Evolutionary conservation across 768 basidiomycete species (phyloP), one percentile per base, ranked within the genome.

Genomic region (Coprinellus aureogranulatus): DNA sequence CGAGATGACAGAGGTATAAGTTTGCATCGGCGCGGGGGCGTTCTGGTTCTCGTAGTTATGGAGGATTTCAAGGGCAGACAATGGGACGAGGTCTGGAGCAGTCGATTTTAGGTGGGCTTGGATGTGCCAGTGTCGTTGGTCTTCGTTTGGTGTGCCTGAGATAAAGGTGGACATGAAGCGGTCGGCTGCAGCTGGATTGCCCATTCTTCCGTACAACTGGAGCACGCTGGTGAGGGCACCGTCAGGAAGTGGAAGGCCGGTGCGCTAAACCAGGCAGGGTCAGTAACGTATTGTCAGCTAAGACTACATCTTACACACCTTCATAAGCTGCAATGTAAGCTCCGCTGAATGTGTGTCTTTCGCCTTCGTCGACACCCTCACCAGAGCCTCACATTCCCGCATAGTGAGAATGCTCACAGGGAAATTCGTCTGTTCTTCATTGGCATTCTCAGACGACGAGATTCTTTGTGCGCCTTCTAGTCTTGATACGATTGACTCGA

Each of bases 41-140:
- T 78, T 80, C 53, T 80, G 75, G 2, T 70, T 66, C 72, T 97
- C 95, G 68, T 91, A 92, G 1, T 76, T 65, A 60, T 92, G 89
- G 16, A 97, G 77, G 47, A 89, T 71, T 0, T 75, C 67, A 18
- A 95, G 78, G 1, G 93, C 92, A 10, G 78, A 68, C 0, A 78
- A 76, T 2, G 89, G 88, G 39, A 90, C 77, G 0, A 69, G 71
- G 23, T 79, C 73, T 0, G 66, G 60, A 0, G 84, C 73, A 4
- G 78, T 70, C 1, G 82, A 73, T 40, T 75, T 75, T 31, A 94
- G 70, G 65, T 90, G 81, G 0, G 85, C 77, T 67, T 85, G 86
- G 59, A 95, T 72, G 60, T 94, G 87, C 16, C 91, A 77, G 63
- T 92, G 84, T 2, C 85, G 83, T 61, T 90, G 88, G 18, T 59